Evolutionary conservation across 1,284 basidiomycete species (phyloP), one percentile per base, ranked within the genome.

Genomic region (Ustilago nuda): DNA sequence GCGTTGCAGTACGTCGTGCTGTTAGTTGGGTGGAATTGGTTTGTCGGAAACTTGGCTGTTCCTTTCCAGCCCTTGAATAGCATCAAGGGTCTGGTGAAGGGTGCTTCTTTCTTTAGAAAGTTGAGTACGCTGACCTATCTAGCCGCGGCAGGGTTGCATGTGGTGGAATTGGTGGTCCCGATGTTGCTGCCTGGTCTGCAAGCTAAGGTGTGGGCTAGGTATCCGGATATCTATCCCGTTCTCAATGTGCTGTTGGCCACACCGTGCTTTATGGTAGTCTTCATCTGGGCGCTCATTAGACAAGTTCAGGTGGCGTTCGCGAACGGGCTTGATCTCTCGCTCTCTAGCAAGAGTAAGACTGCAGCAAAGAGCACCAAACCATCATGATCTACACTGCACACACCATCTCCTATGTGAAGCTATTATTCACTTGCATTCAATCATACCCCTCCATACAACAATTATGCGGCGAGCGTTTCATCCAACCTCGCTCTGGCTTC

Each of bases 201-300:
- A 30, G 61, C 35, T 4, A 41, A 23, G 12, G 35, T 76, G 90
- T 93, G 19, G 92, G 92, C 88, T 8, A 90, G 92, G 70, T 92
- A 94, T 78, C 95, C 94, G 0, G 94, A 97, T 84, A 86, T 97
- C 56, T 96, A 91, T 83, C 88, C 92, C 0, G 93, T 96, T 1
- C 87, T 95, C 39, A 96, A 95, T 83, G 91, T 95, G 4, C 89
- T 94, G n/a, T 84, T 95, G 51, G 90, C 91, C 81, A 92, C 92
- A 3, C 92, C 91, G 0, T 90, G 94, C 9, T 95, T 96, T 83
- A 89, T 87, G 6, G 85, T 93, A 19, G 88, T 85, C 2, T 89
- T 85, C 81, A 60, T 87, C 11, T 88, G 87, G 87, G 73, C 79
- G 15, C 64, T 84, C 32, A 79, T 78, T 7, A 69, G 86, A 30